Conservation (phyloP, 1,284 basidiomycete genomes). For the Xerocomus minutiporus region DNA sequence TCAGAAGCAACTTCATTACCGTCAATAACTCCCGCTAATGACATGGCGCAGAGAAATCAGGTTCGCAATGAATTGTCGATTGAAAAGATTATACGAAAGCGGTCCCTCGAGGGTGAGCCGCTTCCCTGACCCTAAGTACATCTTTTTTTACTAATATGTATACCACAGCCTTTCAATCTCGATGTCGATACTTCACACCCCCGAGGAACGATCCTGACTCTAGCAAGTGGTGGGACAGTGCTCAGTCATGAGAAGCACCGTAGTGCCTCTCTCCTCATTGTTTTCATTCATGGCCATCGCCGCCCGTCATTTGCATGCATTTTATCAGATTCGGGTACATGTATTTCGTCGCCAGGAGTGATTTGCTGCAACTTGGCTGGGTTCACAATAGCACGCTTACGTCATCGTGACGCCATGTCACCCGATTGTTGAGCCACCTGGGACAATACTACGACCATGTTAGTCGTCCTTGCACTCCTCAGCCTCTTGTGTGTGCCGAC, state of each 20-base stretch:
- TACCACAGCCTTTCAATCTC: slow-evolving; percentile 67
- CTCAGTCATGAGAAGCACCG: slow-evolving; percentile 33
- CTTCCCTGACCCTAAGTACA: slow-evolving; percentile 9
- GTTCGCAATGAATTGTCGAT: slow-evolving; percentile 76
- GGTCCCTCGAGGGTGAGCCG: slow-evolving; percentile 71
- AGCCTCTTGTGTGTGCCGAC: slow-evolving; percentile 12
- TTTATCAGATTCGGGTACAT: slow-evolving; percentile 11
- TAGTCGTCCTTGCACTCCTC: slow-evolving; percentile 19
- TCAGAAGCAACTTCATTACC: slow-evolving; percentile 34
- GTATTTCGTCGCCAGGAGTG: slow-evolving; percentile 2
- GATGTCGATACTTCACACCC: slow-evolving; percentile 80
- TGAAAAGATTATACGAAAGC: slow-evolving; percentile 74
- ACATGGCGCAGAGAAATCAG: slow-evolving; percentile 59
- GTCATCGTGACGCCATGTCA: slow-evolving; percentile 26
- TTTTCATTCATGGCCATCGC: slow-evolving; percentile 25
- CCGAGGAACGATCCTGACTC: slow-evolving; percentile 58
- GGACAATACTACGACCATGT: slow-evolving; percentile 25
- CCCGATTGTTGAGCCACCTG: slow-evolving; percentile 10
- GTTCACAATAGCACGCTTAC: slow-evolving; percentile 16
- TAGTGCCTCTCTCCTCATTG: slow-evolving; percentile 32
- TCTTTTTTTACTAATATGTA: slow-evolving; percentile 16
- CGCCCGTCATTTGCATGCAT: slow-evolving; percentile 13
- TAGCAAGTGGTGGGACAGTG: slow-evolving; percentile 66
- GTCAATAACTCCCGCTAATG: slow-evolving; percentile 31
- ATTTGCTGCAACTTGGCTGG: neutral